Evolutionary conservation across 108 stramenopile genomes (phyloP), one percentile per base, ranked within the genome.

Genomic region (Skeletonema marinoi): DNA sequence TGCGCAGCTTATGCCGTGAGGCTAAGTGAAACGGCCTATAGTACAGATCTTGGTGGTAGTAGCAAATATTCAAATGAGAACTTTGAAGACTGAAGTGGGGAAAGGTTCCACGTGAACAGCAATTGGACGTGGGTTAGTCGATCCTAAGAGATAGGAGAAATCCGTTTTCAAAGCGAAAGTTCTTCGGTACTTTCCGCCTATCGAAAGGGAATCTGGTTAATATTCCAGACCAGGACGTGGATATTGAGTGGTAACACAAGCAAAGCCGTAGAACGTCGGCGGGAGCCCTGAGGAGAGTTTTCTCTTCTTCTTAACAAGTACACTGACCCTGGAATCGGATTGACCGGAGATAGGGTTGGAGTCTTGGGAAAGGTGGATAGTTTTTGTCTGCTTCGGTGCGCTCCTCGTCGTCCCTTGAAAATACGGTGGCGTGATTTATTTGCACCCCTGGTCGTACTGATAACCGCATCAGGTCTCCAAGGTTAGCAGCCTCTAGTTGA

Each of bases 11-110:
- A 81, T 84, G 90, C 87, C 93, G 94, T 85, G 92, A 95, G 93
- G 87, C 89, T 74, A 90, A 88, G 89, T 95, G 94, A 92, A 97
- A 89, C 93, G 80, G 87, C 86, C 96, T 75, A 92, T 89, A 89
- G 90, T 91, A 93, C 95, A 96, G 95, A 96, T 96, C 95, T 93
- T 96, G 95, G 95, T 96, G n/a, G n/a, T n/a, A n/a, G n/a, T n/a
- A n/a, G n/a, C n/a, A n/a, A n/a, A n/a, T n/a, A n/a, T n/a, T n/a
- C n/a, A n/a, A n/a, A n/a, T n/a, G n/a, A n/a, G n/a, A n/a, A n/a
- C n/a, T n/a, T n/a, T n/a, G 89, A 90, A 90, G 90, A 88, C 90
- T 88, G 90, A 91, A 91, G 90, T 89, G 90, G 88, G 78, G 90
- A 91, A 91, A 89, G 90, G 90, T 91, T 91, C 90, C 90, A 86